phyloP scores from a whole-genome alignment of 305 asterid species.

The Solanum hybrid region DNA sequence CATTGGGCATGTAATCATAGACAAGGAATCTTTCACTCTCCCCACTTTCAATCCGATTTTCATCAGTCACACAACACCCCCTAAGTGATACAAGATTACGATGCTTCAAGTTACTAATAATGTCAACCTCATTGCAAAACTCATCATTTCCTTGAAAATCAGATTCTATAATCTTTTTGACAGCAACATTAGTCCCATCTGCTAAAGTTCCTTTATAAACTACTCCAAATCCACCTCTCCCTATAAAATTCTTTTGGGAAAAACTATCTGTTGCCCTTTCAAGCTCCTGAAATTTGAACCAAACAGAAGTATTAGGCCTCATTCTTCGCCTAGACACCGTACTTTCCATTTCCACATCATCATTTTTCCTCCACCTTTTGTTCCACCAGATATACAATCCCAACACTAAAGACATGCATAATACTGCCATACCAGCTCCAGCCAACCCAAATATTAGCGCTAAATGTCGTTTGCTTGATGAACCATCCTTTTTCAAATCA shows the following conservation, averaged over 20 bases:
- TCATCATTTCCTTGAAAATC: slow-evolving; percentile 63
- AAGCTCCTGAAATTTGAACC: slow-evolving; percentile 65
- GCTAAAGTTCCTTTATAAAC: slow-evolving; percentile 55
- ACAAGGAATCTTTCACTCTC: slow-evolving; percentile 64
- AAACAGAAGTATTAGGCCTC: slow-evolving; percentile 64
- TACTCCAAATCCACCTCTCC: slow-evolving; percentile 87
- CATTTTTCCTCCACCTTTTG: slow-evolving; percentile 27
- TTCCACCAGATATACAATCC: slow-evolving; percentile 63
- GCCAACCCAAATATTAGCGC: slow-evolving; percentile 40
- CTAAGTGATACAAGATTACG: slow-evolving; percentile 73
- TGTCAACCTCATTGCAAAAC: slow-evolving; percentile 86
- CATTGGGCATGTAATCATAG: slow-evolving; percentile 80
- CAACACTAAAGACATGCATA: slow-evolving; percentile 31
- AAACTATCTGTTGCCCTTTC: slow-evolving; percentile 62
- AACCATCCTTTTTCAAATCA: slow-evolving; percentile 20
- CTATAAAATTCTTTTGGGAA: slow-evolving; percentile 54
- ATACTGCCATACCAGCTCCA: slow-evolving; percentile 46
- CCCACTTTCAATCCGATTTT: slow-evolving; percentile 9
- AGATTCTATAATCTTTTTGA: slow-evolving; percentile 59
- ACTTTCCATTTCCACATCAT: slow-evolving; percentile 33
- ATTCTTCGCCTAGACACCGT: slow-evolving; percentile 36
- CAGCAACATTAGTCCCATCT: slow-evolving; percentile 69
- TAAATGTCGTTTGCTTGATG: slow-evolving; percentile 15
- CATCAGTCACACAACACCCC: slow-evolving; percentile 72
- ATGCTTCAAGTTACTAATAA: slow-evolving; percentile 80